phyloP scores from a whole-genome alignment of 345 rosid species.

The Rhodomyrtus tomentosa region DNA sequence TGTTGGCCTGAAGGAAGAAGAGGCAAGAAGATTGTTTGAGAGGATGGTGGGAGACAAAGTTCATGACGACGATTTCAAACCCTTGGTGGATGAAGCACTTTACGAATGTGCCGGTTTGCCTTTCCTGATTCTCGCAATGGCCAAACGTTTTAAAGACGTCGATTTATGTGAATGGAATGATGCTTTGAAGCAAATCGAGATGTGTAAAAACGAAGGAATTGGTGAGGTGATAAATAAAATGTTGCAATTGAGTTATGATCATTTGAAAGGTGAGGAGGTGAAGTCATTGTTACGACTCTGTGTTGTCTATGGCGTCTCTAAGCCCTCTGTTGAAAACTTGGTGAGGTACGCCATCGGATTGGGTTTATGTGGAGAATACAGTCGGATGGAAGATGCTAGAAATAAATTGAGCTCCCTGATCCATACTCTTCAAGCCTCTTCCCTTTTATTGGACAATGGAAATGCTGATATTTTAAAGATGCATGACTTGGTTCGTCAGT shows the following conservation, averaged over 20 bases:
- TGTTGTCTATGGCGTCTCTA: background rate
- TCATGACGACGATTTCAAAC: rapidly evolving
- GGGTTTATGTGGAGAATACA: background rate
- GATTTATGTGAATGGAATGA: rapidly evolving
- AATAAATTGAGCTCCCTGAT: background rate
- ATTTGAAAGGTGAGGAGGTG: rapidly evolving
- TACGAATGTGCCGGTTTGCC: background rate
- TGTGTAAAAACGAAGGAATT: rapidly evolving
- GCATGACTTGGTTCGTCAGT: background rate
- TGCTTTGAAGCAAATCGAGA: rapidly evolving
- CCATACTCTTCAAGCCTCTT: background rate
- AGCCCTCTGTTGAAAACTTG: background rate
- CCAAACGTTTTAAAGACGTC: rapidly evolving
- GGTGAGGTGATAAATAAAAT: rapidly evolving
- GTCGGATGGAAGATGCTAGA: background rate
- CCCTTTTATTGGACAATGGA: background rate
- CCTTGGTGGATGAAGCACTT: background rate
- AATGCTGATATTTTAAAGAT: background rate
- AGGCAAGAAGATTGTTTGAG: background rate
- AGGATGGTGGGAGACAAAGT: background rate
- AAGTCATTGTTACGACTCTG: background rate
- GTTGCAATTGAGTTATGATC: background rate
- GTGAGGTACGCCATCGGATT: background rate
- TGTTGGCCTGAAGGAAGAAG: background rate
- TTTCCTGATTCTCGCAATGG: background rate